phyloP scores from a whole-genome alignment of 768 basidiomycete genomes.

The Ephemerocybe angulata region DNA sequence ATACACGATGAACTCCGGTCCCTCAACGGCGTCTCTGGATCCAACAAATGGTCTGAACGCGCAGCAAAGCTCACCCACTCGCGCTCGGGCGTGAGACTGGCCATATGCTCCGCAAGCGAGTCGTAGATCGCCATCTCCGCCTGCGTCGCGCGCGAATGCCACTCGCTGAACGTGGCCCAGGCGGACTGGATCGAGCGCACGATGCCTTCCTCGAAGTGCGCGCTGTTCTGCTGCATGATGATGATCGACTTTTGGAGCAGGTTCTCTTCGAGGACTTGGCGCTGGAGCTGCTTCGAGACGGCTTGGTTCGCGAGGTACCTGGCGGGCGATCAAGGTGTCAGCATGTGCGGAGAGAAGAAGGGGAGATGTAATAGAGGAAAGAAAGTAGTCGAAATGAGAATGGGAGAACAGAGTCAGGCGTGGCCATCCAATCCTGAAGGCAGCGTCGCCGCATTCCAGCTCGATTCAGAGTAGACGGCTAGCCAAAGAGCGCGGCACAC shows the following conservation, averaged over 20 bases:
- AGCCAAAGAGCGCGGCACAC: no score
- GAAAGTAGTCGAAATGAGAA: neutral
- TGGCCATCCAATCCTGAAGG: no score
- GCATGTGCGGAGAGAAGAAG: neutral
- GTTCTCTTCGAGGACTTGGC: conserved; percentile 97
- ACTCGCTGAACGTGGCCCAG: conserved; percentile 96
- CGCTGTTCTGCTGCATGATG: conserved; percentile 97
- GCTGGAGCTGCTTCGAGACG: conserved; percentile 77
- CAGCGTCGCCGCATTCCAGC: no score
- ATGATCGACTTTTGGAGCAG: conserved; percentile 95
- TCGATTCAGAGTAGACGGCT: no score
- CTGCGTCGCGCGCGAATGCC: conserved; percentile 76
- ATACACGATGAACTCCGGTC: conserved; percentile 74
- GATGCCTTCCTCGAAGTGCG: conserved; percentile 95
- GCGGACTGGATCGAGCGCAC: conserved; percentile 94
- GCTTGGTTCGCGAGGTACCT: conserved; percentile 68
- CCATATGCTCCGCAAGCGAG: conserved; percentile 68
- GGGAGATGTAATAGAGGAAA: conserved; percentile 19
- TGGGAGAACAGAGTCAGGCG: conserved; percentile 76
- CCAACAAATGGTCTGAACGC: conserved; percentile 88
- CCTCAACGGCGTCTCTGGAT: conserved; percentile 92
- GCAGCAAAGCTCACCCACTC: conserved; percentile 98
- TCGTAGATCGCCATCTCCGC: conserved; percentile 75
- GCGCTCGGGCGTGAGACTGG: conserved; percentile 73
- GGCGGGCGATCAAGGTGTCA: neutral